Conservation (phyloP, 1,284 basidiomycete species). For the Ganoderma meredithae region DNA sequence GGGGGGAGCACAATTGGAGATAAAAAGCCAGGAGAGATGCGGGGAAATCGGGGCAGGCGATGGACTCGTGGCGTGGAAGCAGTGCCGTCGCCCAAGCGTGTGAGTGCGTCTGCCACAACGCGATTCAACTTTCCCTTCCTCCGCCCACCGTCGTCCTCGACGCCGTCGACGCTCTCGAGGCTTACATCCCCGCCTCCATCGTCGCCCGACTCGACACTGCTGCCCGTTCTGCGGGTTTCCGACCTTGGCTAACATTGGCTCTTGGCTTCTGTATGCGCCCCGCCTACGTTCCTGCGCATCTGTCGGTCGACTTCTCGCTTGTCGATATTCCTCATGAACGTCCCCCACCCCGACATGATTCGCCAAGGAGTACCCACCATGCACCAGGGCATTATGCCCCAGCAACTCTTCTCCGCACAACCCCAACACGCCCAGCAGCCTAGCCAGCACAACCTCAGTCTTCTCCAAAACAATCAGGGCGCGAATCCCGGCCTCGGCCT, state of each 20-base stretch:
- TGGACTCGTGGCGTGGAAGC: slow-evolving; percentile 38
- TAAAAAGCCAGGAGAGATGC: slow-evolving; percentile 14
- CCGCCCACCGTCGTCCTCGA: slow-evolving; percentile 30
- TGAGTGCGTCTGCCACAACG: slow-evolving; percentile 39
- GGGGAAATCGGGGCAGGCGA: slow-evolving; percentile 30
- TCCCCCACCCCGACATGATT: slow-evolving; percentile 52
- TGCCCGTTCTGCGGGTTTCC: slow-evolving; percentile 9
- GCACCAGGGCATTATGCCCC: slow-evolving; percentile 48
- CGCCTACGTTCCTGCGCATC: slow-evolving; percentile 25
- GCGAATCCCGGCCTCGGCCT: slow-evolving; percentile 49
- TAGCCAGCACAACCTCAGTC: slow-evolving; percentile 44
- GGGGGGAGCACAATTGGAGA: not conserved
- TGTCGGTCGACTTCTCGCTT: slow-evolving; percentile 23
- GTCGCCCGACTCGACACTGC: slow-evolving; percentile 26
- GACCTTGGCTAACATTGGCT: not conserved
- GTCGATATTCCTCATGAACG: slow-evolving; percentile 35
- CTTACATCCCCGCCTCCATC: slow-evolving; percentile 22
- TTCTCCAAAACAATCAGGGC: slow-evolving; percentile 50
- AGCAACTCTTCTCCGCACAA: slow-evolving; percentile 49
- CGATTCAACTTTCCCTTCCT: slow-evolving; percentile 34
- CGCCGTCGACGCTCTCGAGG: slow-evolving; percentile 36
- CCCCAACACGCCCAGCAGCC: slow-evolving; percentile 46
- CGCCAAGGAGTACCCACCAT: slow-evolving; percentile 53
- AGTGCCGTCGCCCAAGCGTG: slow-evolving; percentile 37
- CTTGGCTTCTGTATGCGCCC: slow-evolving; percentile 35